Percentiles rank a stretch among this genome's conserved stretches.
phyloP scores from a whole-genome alignment of 2,329 filamentous ascomycete genomes.

The Basipetospora chlamydospora region DNA sequence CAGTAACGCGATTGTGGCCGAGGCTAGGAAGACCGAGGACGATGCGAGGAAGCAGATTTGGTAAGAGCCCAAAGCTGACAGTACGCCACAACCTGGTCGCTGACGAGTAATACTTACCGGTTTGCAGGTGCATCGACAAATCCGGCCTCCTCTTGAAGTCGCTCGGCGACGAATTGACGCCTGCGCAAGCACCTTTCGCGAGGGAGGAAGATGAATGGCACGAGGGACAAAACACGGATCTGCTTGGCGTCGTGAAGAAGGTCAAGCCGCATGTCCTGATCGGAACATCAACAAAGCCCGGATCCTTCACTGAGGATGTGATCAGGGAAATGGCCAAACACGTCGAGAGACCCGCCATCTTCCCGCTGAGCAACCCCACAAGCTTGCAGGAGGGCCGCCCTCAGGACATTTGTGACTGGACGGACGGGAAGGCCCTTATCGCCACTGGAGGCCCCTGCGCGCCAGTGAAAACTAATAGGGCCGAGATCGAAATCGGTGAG shows the following conservation, averaged over 20 bases:
- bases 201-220: conserved; percentile 51
- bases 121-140: conserved; percentile 61
- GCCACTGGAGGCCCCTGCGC: conserved; percentile 75
- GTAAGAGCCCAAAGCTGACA: conserved; percentile 22
- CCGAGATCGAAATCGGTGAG: conserved; percentile 17
- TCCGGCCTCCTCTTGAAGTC: conserved; percentile 46
- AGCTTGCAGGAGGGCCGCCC: conserved; percentile 71
- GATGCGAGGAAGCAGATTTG: conserved; percentile 71
- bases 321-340: conserved; percentile 63
- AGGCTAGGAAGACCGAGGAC: conserved; percentile 50
- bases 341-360: conserved; percentile 57
- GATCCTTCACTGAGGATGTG: conserved; percentile 60
- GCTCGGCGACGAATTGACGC: conserved; percentile 28
- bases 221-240: conserved; percentile 32
- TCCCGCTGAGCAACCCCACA: conserved; percentile 78
- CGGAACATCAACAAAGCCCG: conserved; percentile 68
- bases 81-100: neutral
- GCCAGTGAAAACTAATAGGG: conserved; percentile 49
- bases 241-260: conserved; percentile 52
- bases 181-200: conserved; percentile 53
- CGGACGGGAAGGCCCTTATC: conserved; percentile 59
- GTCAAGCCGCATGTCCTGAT: conserved; percentile 71
- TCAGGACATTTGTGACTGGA: conserved; percentile 64
- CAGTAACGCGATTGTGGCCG: conserved; percentile 59
- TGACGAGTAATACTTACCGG: too few relatives aligned